Evolutionary conservation across 2,329 filamentous ascomycete genomes (phyloP), one percentile per base, ranked within the genome.

Genomic region (Hypoxylon sp.): DNA sequence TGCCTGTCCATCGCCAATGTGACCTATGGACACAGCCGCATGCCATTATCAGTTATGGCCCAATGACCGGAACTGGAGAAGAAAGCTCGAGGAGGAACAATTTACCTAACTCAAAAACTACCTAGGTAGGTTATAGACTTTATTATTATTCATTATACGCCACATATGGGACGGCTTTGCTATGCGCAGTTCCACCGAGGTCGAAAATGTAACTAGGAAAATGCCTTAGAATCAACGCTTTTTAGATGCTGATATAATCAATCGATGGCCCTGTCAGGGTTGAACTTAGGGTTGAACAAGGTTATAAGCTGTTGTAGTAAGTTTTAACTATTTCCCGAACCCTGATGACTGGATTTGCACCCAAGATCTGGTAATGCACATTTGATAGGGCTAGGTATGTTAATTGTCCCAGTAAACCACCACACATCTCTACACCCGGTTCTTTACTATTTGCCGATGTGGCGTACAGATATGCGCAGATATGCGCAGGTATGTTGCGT

Each of bases 371-470:
- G 59, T 57, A 56, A 45, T 57, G 38, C 41, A 55, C 52, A 41
- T 46, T 36, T 58, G 36, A 60, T 59, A 66, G 66, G 60, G 66
- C 63, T 63, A 57, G 62, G 52, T 57, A 23, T 59, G 52, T 58
- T 65, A 51, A 53, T 58, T 70, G 63, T 69, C 66, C 63, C 60
- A 69, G 65, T 69, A 69, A 68, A 71, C 66, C 60, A 69, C 63
- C 58, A 62, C 63, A 25, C 25, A 59, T 49, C 17, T 55, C 34
- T 38, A 51, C 68, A 56, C 63, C 60, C 66, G 68, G 68, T 62
- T 71, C 68, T 71, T 59, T 60, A 69, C 65, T 63, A 71, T 71
- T 28, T 66, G 59, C 68, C 68, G 68, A 71, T 48, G 57, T 63
- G 62, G 63, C 66, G 56, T 65, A 55, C 63, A 67, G 66, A 62